Evolutionary conservation across 179 eudicot species (phyloP).

Genomic region (Nepenthes alata): DNA sequence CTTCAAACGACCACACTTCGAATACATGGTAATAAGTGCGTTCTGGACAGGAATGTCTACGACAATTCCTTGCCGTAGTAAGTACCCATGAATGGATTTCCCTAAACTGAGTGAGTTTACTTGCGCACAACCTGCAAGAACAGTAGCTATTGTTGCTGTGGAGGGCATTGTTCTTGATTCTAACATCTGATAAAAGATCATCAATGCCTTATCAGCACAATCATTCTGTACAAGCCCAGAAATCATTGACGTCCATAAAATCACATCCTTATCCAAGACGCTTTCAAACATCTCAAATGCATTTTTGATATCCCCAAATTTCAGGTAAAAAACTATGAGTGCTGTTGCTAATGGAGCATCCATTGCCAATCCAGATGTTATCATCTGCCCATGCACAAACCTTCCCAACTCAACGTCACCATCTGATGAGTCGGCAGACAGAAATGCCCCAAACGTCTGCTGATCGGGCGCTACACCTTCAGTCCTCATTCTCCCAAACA

Average conservation of each 20-base stretch:
- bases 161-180: slow-evolving; percentile 37
- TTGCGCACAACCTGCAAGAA: slow-evolving; percentile 73
- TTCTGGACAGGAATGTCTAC: slow-evolving; percentile 52
- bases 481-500: slow-evolving; percentile 44
- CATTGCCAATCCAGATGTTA: slow-evolving; percentile 38
- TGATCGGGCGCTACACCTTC: slow-evolving; percentile 55
- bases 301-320: slow-evolving; percentile 29
- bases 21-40: slow-evolving; percentile 73
- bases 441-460: slow-evolving; percentile 52
- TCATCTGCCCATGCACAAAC: slow-evolving; percentile 49
- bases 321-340: slow-evolving; percentile 46
- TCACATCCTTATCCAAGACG: slow-evolving; percentile 42
- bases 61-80: slow-evolving; percentile 37
- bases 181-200: slow-evolving; percentile 40
- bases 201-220: slow-evolving; percentile 37
- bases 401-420: slow-evolving; percentile 35
- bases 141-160: slow-evolving; percentile 51
- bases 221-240: slow-evolving; percentile 79
- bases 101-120: slow-evolving; percentile 38
- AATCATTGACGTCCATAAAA: slow-evolving; percentile 72
- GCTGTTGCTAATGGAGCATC: slow-evolving; percentile 53
- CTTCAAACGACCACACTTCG: slow-evolving; percentile 46
- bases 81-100: slow-evolving; percentile 53
- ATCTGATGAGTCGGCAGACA: slow-evolving; percentile 32
- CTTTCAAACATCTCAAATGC: slow-evolving; percentile 47